Evolutionary conservation across 495 filamentous ascomycete genomes (phyloP), one percentile per base, ranked within the genome.

Genomic region (Penicillium pancosmium): DNA sequence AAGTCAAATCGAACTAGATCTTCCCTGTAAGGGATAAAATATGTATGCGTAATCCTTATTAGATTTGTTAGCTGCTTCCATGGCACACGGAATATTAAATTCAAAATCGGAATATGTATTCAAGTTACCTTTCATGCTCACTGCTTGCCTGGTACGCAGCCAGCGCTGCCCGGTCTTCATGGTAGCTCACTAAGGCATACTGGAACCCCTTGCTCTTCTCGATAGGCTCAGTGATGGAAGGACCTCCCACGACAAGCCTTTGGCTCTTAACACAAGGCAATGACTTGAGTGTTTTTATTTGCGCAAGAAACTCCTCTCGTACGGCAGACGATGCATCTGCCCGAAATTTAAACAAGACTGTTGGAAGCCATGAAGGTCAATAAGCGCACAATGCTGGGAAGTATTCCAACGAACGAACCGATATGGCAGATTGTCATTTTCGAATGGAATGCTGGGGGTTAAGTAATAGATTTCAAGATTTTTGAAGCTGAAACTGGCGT

Each of bases 1-100:
- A 82, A 81, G 57, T 82, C 79, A 67, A 82, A 82, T 19, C 77
- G 73, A 44, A 76, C 65, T 10, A 82, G 53, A 67, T 82, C 78
- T 55, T 80, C 77, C 52, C 74, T 76, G 56, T 69, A 82, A 2
- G 79, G 79, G 56, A 73, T 73, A 43, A 82, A 68, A 41, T 76
- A 81, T 12, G 69, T 74, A 40, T 59, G 67, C 7, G 77, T 80
- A 0, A 81, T 74, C 50, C 78, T 78, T 16, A 1, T 2, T 25
- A 56, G 9, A 47, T 23, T 38, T 12, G 36, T 27, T 19, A 41
- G 12, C 35, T 19, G 13, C 16, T 18, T 16, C 11, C 8, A 13
- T 2, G 5, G 2, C 15, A 16, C 55, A 44, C 65, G n/a, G 4
- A 19, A 4, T 3, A 13, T 3, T 13, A 10, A 56, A 16, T 11